These are phyloP conservation scores for Dothiorella sarmentorum DNA, from an alignment of 2,329 filamentous ascomycete species.

Conservation along the genomic window DNA sequence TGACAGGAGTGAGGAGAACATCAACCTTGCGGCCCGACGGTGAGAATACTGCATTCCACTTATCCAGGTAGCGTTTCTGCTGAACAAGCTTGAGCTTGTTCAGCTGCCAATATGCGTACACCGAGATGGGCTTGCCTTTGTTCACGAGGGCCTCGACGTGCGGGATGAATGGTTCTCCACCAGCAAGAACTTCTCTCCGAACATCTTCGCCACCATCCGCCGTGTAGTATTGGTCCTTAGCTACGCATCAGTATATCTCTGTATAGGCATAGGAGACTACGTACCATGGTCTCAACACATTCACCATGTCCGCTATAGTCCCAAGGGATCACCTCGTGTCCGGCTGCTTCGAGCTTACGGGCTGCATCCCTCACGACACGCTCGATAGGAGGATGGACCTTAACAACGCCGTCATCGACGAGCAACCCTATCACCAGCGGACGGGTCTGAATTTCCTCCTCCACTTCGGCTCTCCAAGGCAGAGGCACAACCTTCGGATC, in stretches of 20 bases:
- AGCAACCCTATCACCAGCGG: slow-evolving; percentile 31
- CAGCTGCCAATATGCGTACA: slow-evolving; percentile 31
- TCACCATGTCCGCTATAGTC: slow-evolving; percentile 31
- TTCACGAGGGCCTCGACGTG: slow-evolving; percentile 34
- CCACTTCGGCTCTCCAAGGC: slow-evolving; percentile 54
- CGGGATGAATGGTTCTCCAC: slow-evolving; percentile 30
- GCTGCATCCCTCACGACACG: slow-evolving; percentile 33
- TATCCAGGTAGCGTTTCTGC: slow-evolving; percentile 37
- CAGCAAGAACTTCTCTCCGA: slow-evolving; percentile 20
- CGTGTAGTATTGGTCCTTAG: neutral
- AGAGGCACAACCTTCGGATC: slow-evolving; percentile 66
- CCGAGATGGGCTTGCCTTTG: slow-evolving; percentile 18
- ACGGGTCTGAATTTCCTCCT: slow-evolving; percentile 55
- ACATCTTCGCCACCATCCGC: slow-evolving; percentile 6
- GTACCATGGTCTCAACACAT: slow-evolving; percentile 11
- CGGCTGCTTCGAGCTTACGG: slow-evolving; percentile 25
- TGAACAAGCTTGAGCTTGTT: slow-evolving; percentile 24
- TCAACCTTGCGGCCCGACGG: slow-evolving; percentile 35
- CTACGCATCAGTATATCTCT: slow-evolving; percentile 8
- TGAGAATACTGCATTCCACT: slow-evolving; percentile 33
- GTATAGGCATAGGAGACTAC: neutral
- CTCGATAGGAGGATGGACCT: neutral
- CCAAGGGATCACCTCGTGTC: slow-evolving; percentile 28
- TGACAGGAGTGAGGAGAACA: slow-evolving; percentile 36
- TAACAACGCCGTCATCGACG: slow-evolving; percentile 8